Base-by-base conservation (phyloP, 139 green algal genomes). In the Limnomonas spitsbergensis region DNA sequence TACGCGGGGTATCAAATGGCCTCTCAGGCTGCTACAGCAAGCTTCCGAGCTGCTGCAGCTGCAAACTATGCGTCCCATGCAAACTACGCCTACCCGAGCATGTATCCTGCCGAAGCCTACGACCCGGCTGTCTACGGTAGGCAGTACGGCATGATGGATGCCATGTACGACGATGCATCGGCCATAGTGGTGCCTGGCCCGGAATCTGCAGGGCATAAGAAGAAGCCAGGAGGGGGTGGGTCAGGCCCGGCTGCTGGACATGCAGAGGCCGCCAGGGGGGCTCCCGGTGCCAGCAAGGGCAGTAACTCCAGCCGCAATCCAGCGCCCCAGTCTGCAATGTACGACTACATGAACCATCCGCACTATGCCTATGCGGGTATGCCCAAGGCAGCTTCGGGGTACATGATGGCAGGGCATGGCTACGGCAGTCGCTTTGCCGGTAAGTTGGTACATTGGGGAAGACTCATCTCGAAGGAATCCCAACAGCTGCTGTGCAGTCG, bases 401-500 rank as follows among this genome's bases (percentile, higher is more conserved):
- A 74, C 56, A 70, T 70, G 56, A 24, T 70, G 56, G 42, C 42
- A 27, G 29, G 14, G 4, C 56, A 24, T 24, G 56, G 7, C 4
- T 70, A 37, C 24, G 56, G 7, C 6, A 4, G 29, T 32, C n/a
- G n/a, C 29, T 34, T 14, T 32, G 27, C 4, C 29, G 56, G 47
- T 61, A 61, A 61, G 47, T 61, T 20, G 20, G 47, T 61, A n/a
- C n/a, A n/a, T n/a, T n/a, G n/a, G n/a, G 47, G 47, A 61, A 61
- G 47, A 61, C 20, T 61, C 47, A 29, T 61, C 47, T 61, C 14
- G 47, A 61, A 61, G 14, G 47, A 70, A 70, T 70, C 29, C 29
- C 29, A 70, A 70, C 29, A 14, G 56, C 4, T 35, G 29, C 27
- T 35, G 27, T 7, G 56, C 4, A 70, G 56, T 4, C 24, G 27